Percentiles rank a stretch among this genome's conserved stretches.
Evolutionary conservation across 495 filamentous ascomycete species (phyloP).

Genomic region (Paragyromitra xinjiangensis): DNA sequence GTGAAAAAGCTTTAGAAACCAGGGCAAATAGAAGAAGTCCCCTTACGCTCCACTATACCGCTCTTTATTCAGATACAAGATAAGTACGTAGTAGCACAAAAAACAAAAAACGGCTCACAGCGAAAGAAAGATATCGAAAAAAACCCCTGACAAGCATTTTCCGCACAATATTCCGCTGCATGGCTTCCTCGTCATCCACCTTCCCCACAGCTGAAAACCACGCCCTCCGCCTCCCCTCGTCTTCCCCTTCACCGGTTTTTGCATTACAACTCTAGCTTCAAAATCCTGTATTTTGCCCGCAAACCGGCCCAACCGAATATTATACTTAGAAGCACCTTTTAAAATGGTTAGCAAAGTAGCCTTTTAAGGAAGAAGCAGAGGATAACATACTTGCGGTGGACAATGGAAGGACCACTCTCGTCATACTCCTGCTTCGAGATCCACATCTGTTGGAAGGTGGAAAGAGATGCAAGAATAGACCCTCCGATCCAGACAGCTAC

Average conservation of each 20-base stretch:
- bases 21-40: constrained; percentile 45
- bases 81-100: constrained; percentile 51
- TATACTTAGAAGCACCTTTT: constrained; percentile 57
- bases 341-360: constrained; percentile 32
- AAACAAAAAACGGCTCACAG: constrained; percentile 45
- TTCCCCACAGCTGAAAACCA: constrained; percentile 35
- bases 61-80: constrained; percentile 58
- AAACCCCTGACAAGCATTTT: constrained; percentile 50
- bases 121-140: constrained; percentile 52
- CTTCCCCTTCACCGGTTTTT: constrained; percentile 40
- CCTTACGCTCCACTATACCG: constrained; percentile 55
- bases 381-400: constrained; percentile 89
- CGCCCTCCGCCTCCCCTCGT: not conserved
- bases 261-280: constrained; percentile 50
- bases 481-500: constrained; percentile 97
- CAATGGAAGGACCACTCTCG: constrained; percentile 98
- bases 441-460: constrained; percentile 99
- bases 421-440: constrained; percentile 99
- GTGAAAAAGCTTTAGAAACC: constrained; percentile 35
- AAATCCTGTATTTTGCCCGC: constrained; percentile 33
- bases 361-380: not conserved
- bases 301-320: constrained; percentile 40
- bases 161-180: constrained; percentile 44
- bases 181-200: constrained; percentile 30
- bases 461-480: constrained; percentile 98